Evolutionary conservation across 805 yeast species (phyloP).

Genomic region (Candida germanica): DNA sequence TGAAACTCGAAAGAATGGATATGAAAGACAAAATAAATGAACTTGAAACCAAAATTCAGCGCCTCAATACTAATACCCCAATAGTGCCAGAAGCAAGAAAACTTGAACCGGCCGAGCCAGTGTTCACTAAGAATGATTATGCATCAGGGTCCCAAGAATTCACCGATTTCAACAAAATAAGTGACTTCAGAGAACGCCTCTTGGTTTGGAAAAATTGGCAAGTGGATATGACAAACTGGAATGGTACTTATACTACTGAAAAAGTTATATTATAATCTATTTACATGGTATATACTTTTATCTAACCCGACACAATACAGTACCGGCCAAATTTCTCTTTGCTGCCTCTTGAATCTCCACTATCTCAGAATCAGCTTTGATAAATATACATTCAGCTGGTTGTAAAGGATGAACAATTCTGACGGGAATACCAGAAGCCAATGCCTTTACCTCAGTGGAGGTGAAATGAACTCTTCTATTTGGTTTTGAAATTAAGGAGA

Average conservation of each 20-base stretch:
- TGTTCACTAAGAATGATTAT: constrained; percentile 27
- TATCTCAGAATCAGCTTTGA: constrained; percentile 48
- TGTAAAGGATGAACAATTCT: constrained; percentile 76
- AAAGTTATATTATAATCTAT: constrained; percentile 18
- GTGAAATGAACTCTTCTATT: constrained; percentile 68
- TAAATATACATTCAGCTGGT: constrained; percentile 85
- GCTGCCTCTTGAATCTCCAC: constrained; percentile 87
- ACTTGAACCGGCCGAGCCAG: constrained; percentile 27
- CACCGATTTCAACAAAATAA: constrained; percentile 27
- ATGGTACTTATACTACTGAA: constrained; percentile 53
- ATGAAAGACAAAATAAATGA: constrained; percentile 31
- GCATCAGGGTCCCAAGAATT: constrained; percentile 23
- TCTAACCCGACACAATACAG: constrained; percentile 76
- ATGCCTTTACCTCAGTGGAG: constrained; percentile 60
- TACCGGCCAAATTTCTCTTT: constrained; percentile 65
- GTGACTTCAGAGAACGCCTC: constrained; percentile 55
- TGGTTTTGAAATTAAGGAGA: constrained; percentile 80
- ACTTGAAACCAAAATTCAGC: constrained; percentile 22
- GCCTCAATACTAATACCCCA: constrained; percentile 6
- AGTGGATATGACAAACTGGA: constrained; percentile 83
- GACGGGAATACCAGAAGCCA: constrained; percentile 74
- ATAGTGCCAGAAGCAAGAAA: constrained; percentile 7
- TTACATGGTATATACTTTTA: constrained; percentile 18
- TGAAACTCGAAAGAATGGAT: constrained; percentile 38
- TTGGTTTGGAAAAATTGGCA: constrained; percentile 82